Conservation (phyloP, 2,329 filamentous ascomycete species). For the Alternaria sp. region DNA sequence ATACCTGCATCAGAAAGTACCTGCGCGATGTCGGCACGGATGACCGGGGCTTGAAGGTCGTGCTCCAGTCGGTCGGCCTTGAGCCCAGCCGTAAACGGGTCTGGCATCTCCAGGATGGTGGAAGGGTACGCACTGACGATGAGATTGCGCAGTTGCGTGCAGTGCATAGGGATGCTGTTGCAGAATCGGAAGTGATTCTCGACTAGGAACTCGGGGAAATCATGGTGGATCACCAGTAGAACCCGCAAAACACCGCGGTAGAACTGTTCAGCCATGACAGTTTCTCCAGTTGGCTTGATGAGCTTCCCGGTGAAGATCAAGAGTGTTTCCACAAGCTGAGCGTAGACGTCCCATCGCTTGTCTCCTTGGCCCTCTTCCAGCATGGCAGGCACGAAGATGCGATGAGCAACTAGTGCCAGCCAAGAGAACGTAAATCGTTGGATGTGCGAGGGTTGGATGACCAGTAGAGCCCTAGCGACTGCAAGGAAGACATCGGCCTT, state of each 20-base stretch:
- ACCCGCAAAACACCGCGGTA: slow-evolving; percentile 86
- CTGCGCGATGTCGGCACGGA: slow-evolving; percentile 67
- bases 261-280: slow-evolving; percentile 76
- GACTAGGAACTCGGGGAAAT: slow-evolving; percentile 91
- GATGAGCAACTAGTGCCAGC: slow-evolving; percentile 82
- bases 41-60: slow-evolving; percentile 69
- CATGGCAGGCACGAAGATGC: slow-evolving; percentile 80
- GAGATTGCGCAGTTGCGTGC: slow-evolving; percentile 85
- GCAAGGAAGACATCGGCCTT: slow-evolving; percentile 73
- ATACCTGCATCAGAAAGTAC: slow-evolving; percentile 59
- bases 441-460: slow-evolving; percentile 76
- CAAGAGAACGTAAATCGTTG: slow-evolving; percentile 86
- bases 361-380: slow-evolving; percentile 65
- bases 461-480: slow-evolving; percentile 73
- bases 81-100: slow-evolving; percentile 73
- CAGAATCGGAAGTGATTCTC: slow-evolving; percentile 85
- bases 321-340: slow-evolving; percentile 74
- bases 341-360: slow-evolving; percentile 77
- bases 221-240: slow-evolving; percentile 84
- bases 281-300: slow-evolving; percentile 74
- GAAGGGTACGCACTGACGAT: slow-evolving; percentile 81
- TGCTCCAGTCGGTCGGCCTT: slow-evolving; percentile 81
- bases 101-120: slow-evolving; percentile 72
- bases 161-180: slow-evolving; percentile 80
- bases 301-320: slow-evolving; percentile 79